A percentile compares a stretch with the other conserved stretches of the same genome.
phyloP scores from a whole-genome alignment of 1,284 basidiomycete genomes.

The Malassezia sympodialis region DNA sequence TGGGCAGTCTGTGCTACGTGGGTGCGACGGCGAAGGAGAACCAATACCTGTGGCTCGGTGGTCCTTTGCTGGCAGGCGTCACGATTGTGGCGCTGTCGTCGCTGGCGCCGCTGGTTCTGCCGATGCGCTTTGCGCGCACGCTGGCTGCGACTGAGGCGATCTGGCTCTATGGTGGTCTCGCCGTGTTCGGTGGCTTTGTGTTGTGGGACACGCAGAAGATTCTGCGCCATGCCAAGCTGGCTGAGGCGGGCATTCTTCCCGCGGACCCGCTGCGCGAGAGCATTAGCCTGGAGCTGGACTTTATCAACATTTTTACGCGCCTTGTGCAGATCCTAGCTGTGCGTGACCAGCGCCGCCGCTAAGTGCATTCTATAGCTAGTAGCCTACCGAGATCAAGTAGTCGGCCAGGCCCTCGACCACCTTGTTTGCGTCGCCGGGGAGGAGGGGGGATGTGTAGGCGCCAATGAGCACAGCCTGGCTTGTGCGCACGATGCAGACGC shows the following conservation, averaged over 20 bases:
- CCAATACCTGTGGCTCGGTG: slow-evolving; percentile 71
- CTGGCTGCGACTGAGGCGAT: slow-evolving; percentile 68
- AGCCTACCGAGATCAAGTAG: slow-evolving; percentile 40
- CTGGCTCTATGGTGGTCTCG: slow-evolving; percentile 67
- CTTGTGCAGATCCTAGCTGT: slow-evolving; percentile 68
- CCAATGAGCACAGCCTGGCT: slow-evolving; percentile 75
- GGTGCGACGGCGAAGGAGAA: slow-evolving; percentile 80
- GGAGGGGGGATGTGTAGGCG: slow-evolving; percentile 61
- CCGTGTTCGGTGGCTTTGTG: slow-evolving; percentile 75
- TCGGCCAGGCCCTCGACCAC: slow-evolving; percentile 57
- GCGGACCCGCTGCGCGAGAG: slow-evolving; percentile 71
- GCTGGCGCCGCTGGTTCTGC: slow-evolving; percentile 74
- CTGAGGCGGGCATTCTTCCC: slow-evolving; percentile 59
- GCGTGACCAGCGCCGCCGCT: slow-evolving; percentile 48
- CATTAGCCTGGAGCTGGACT: slow-evolving; percentile 65
- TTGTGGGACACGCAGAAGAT: slow-evolving; percentile 79
- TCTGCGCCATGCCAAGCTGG: slow-evolving; percentile 63
- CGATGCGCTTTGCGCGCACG: slow-evolving; percentile 62
- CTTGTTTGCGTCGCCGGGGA: slow-evolving; percentile 61
- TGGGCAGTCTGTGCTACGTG: slow-evolving; percentile 69
- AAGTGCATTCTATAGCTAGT: slow-evolving; percentile 17
- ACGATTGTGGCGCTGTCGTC: slow-evolving; percentile 75
- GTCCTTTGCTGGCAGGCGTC: slow-evolving; percentile 59
- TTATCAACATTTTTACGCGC: slow-evolving; percentile 64
- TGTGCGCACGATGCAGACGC: slow-evolving; percentile 73